Conservation (phyloP, 2,329 filamentous ascomycete genomes). For the Hypoxylon sp. region DNA sequence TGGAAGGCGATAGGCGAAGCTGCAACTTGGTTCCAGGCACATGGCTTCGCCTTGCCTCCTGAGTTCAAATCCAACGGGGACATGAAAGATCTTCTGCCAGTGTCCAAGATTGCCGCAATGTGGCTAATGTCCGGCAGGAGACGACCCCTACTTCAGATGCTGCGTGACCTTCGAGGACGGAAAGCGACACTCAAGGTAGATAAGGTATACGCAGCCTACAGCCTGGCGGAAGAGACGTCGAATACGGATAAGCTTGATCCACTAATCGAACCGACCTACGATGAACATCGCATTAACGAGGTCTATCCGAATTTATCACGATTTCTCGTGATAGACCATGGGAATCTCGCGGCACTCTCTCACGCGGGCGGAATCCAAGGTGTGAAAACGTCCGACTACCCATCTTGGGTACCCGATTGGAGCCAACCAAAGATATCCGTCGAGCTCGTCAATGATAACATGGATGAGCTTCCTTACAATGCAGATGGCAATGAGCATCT, state of each 20-base stretch:
- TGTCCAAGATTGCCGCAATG: constrained; percentile 30
- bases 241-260: constrained; percentile 25
- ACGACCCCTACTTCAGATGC: constrained; percentile 29
- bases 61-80: constrained; percentile 25
- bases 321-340: constrained; percentile 38
- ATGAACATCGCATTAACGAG: constrained; percentile 24
- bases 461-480: constrained; percentile 18
- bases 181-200: constrained; percentile 35
- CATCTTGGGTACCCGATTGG: constrained; percentile 42
- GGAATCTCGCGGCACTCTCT: constrained; percentile 32
- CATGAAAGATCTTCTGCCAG: constrained; percentile 29
- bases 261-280: constrained; percentile 37
- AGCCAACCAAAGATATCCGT: constrained; percentile 33
- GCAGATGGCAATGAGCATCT: constrained; percentile 19
- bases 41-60: constrained; percentile 38
- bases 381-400: constrained; percentile 22
- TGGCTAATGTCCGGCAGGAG: constrained; percentile 31
- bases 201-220: constrained; percentile 40
- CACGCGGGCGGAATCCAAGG: constrained; percentile 33
- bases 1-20: constrained; percentile 36
- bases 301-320: constrained; percentile 34
- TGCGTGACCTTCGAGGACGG: constrained; percentile 35
- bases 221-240: constrained; percentile 36
- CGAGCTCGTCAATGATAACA: constrained; percentile 31
- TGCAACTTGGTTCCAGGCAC: constrained; percentile 30